phyloP scores from a whole-genome alignment of 1,284 basidiomycete genomes.

The Golubevia pallescens region DNA sequence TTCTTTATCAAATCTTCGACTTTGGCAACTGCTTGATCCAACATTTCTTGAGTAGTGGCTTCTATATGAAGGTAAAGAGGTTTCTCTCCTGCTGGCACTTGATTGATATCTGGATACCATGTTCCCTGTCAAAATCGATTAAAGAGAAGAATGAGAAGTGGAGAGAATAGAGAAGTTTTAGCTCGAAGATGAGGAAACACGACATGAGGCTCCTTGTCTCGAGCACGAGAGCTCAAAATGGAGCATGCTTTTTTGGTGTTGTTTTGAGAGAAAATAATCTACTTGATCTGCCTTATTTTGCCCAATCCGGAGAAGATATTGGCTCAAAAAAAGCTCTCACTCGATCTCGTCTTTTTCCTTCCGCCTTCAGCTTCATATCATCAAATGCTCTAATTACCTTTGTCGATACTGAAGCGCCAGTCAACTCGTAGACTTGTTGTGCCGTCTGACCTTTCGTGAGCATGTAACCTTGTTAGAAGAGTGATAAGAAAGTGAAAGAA shows the following conservation, averaged over 20 bases:
- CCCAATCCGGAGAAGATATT: background rate
- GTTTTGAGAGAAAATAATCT: too few species aligned
- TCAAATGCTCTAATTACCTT: too few species aligned
- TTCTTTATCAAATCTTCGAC: conserved; percentile 86
- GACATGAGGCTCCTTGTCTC: too few species aligned
- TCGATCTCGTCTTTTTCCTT: too few species aligned
- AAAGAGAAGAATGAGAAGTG: background rate
- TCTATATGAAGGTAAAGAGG: conserved; percentile 93
- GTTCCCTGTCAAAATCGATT: conserved; percentile 67
- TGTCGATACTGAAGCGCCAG: conserved; percentile 85
- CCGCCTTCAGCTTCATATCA: too few species aligned
- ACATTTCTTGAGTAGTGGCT: conserved; percentile 77
- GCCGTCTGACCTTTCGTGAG: conserved; percentile 93
- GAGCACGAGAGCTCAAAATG: too few species aligned
- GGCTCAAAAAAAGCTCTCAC: conserved; percentile 8
- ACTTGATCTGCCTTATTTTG: too few species aligned
- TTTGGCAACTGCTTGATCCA: conserved; percentile 81
- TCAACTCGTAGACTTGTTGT: conserved; percentile 75
- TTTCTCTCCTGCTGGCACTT: conserved; percentile 46
- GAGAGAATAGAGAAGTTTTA: background rate
- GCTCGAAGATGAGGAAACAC: too few species aligned
- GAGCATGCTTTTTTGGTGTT: too few species aligned
- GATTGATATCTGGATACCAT: conserved; percentile 72
- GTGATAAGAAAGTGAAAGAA: too few species aligned
- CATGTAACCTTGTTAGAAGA: too few species aligned